Evolutionary conservation across 2,329 filamentous ascomycete species (phyloP), one percentile per base, ranked within the genome.

Genomic region (Ophiostoma perfectum): DNA sequence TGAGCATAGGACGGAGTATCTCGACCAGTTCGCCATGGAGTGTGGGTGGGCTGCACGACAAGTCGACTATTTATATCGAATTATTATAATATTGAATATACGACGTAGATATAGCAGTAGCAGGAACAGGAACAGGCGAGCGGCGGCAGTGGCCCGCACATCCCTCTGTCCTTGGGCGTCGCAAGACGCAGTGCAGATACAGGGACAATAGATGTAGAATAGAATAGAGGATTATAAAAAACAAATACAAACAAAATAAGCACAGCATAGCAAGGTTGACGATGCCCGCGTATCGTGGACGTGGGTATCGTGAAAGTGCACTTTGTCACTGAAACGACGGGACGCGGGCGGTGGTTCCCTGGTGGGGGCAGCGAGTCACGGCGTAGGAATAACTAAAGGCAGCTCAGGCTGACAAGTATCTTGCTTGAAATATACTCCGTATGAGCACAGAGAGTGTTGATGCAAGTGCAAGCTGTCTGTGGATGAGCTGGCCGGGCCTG

Each of bases 341-440:
- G 9, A 16, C 44, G 45, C 38, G 47, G 67, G 67, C 63, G 68
- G 65, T 60, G 68, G 60, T 49, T 64, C 67, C 16, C 47, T 38
- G 65, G 65, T 49, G 65, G 65, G 68, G 65, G 45, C 41, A 60
- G 39, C 45, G 49, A 27, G 55, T 60, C 55, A 60, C 55, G 8
- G 55, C 39, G 52, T 60, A 52, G 44, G 55, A 63, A 66, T 55
- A 38, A 36, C 55, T 39, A 55, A 18, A 55, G 49, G 4, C n/a
- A 55, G n/a, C n/a, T 27, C 27, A 52, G 47, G 47, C n/a, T 11
- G 49, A 14, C 14, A 14, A 27, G 27, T 27, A 27, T 27, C 27
- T 27, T 27, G 27, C 27, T 27, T 27, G 27, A 27, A 27, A 27
- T 27, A 27, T 2, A 27, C 27, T 1, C 27, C 27, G 27, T 27